phyloP scores from a whole-genome alignment of 257 asterid species.

The Jaltomata sinuosa region DNA sequence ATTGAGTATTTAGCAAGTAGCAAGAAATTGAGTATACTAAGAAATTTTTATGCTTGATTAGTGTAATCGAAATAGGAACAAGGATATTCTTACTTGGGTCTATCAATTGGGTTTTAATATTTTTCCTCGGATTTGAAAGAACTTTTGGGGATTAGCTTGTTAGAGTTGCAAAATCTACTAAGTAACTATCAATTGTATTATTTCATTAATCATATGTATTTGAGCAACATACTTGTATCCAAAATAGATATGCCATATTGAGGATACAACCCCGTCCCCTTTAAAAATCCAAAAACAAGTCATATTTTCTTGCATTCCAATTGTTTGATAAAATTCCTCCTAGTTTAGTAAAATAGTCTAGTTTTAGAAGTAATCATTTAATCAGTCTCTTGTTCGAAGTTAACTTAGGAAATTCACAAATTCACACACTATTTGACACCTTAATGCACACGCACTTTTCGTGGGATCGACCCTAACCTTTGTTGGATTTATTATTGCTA shows the following conservation, averaged over 20 bases:
- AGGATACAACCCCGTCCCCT: not conserved
- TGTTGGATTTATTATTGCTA: not conserved
- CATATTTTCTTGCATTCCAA: not conserved
- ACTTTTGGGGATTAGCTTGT: not conserved
- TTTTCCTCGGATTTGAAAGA: not conserved
- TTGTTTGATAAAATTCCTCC: not conserved
- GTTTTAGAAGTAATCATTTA: too few relatives aligned
- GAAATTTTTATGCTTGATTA: not conserved
- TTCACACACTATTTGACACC: not conserved
- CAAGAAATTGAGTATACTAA: not conserved
- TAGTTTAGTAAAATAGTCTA: not conserved
- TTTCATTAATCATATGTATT: not conserved
- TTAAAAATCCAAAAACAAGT: too few relatives aligned
- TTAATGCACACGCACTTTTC: not conserved
- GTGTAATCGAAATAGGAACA: not conserved
- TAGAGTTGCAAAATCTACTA: not conserved
- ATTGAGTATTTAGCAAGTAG: not conserved
- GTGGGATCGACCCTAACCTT: too few relatives aligned
- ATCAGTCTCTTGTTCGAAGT: not conserved
- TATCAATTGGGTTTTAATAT: not conserved
- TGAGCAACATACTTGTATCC: not conserved
- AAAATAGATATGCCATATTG: not conserved
- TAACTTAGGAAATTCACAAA: not conserved
- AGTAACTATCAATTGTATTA: not conserved
- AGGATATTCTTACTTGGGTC: not conserved